Conservation (phyloP, 2,329 filamentous ascomycete species). For the Diaporthe sp. region DNA sequence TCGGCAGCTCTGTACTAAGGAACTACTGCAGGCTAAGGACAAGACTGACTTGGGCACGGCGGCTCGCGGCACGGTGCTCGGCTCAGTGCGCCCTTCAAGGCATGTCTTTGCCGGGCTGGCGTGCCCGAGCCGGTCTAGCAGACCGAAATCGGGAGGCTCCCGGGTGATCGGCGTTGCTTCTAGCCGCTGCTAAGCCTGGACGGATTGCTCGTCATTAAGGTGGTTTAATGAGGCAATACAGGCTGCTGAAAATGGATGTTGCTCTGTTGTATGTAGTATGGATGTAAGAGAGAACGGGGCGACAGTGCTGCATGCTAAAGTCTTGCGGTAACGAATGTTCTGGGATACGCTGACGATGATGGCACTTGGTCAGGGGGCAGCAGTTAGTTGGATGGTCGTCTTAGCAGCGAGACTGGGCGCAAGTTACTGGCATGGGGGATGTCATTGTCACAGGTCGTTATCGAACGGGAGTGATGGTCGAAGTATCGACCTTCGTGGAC, state of each 20-base stretch:
- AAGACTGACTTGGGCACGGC: not conserved
- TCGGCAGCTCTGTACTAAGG: not conserved
- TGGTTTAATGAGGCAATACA: not conserved
- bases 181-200: not conserved
- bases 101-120: slow-evolving; percentile 10
- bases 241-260: no score
- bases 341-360: not conserved
- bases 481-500: not conserved
- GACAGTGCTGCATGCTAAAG: not conserved
- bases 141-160: slow-evolving; percentile 29
- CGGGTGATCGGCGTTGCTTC: not conserved
- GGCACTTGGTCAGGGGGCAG: not conserved
- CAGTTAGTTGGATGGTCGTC: not conserved
- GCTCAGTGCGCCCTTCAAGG: slow-evolving; percentile 14
- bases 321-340: not conserved
- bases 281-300: not conserved
- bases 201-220: not conserved
- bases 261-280: not conserved
- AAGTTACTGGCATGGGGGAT: not conserved
- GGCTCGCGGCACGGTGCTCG: not conserved
- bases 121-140: slow-evolving; percentile 7
- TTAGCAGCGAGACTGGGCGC: not conserved
- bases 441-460: not conserved
- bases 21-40: slow-evolving; percentile 25
- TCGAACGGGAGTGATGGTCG: no score